Percentiles rank a stretch among this genome's conserved stretches.
Evolutionary conservation across 1,284 basidiomycete species (phyloP).

Genomic region (Gomphus bonarii): DNA sequence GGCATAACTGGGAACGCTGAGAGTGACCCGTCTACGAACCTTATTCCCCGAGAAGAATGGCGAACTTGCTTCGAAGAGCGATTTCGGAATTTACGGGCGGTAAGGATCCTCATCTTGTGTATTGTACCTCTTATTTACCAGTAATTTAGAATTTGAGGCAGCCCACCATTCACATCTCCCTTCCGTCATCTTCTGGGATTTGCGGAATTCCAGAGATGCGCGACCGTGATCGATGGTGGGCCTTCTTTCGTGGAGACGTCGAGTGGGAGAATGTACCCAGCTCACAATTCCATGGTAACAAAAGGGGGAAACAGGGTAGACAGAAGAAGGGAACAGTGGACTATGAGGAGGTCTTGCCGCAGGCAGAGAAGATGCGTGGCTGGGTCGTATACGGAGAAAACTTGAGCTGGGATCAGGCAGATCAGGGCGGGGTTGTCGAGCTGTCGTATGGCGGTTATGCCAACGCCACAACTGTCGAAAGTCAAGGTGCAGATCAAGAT

Average conservation of each 20-base stretch:
- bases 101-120: conserved; percentile 18
- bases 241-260: conserved; percentile 59
- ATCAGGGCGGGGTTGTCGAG: neutral
- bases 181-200: conserved; percentile 19
- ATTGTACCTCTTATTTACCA: neutral
- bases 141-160: conserved; percentile 49
- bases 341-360: neutral
- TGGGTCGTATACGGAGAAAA: conserved; percentile 7
- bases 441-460: conserved; percentile 12
- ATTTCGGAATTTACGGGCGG: conserved; percentile 58
- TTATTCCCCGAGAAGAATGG: conserved; percentile 58
- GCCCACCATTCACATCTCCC: conserved; percentile 40
- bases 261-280: conserved; percentile 53
- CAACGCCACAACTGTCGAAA: conserved; percentile 6
- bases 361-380: neutral
- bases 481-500: conserved; percentile 23
- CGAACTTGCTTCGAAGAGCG: conserved; percentile 39
- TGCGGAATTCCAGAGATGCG: conserved; percentile 53
- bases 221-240: conserved; percentile 68
- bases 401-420: conserved; percentile 1
- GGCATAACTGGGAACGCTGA: conserved; percentile 15
- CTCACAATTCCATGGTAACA: neutral
- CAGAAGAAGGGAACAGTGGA: neutral
- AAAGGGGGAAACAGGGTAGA: conserved; percentile 22
- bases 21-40: conserved; percentile 13